Evolutionary conservation across 768 basidiomycete species (phyloP).

Genomic region (Lyophyllum shimeji): DNA sequence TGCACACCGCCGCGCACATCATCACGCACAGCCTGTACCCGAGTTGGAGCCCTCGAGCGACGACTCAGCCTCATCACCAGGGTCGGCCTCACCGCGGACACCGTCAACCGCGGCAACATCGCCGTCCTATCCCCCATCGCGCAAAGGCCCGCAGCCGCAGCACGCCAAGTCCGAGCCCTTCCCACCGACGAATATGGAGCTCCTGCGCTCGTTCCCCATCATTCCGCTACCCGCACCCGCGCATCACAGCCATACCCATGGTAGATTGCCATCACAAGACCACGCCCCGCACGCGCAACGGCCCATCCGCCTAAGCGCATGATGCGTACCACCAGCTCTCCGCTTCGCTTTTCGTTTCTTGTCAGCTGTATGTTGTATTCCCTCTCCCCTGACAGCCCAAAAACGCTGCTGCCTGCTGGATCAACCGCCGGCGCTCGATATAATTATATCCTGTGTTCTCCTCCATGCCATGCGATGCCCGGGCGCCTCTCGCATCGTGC

Average conservation of each 20-base stretch:
- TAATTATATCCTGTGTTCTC: conserved; percentile 13
- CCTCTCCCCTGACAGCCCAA: not conserved
- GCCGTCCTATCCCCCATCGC: conserved; percentile 18
- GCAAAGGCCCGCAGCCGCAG: conserved; percentile 17
- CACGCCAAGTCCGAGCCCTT: conserved; percentile 23
- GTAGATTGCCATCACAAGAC: conserved; percentile 11
- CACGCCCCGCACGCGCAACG: conserved; percentile 16
- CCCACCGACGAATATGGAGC: conserved; percentile 39
- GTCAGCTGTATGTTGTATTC: not conserved
- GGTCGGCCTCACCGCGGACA: conserved; percentile 24
- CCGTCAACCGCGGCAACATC: conserved; percentile 25
- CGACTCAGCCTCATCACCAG: conserved; percentile 34
- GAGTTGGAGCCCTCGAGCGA: conserved; percentile 43
- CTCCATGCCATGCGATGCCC: not conserved
- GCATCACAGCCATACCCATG: conserved; percentile 21
- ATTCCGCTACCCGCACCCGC: conserved; percentile 33
- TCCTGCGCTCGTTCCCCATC: conserved; percentile 46
- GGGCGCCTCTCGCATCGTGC: conserved; percentile 8
- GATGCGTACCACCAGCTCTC: not conserved
- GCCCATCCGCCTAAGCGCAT: conserved; percentile 10
- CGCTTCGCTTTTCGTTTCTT: not conserved
- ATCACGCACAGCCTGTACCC: conserved; percentile 28
- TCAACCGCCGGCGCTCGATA: conserved; percentile 5
- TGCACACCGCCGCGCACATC: conserved; percentile 3
- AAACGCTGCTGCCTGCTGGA: conserved; percentile 1